phyloP scores from a whole-genome alignment of 805 yeast genomes.

The Sungouiozyma intestinalis region DNA sequence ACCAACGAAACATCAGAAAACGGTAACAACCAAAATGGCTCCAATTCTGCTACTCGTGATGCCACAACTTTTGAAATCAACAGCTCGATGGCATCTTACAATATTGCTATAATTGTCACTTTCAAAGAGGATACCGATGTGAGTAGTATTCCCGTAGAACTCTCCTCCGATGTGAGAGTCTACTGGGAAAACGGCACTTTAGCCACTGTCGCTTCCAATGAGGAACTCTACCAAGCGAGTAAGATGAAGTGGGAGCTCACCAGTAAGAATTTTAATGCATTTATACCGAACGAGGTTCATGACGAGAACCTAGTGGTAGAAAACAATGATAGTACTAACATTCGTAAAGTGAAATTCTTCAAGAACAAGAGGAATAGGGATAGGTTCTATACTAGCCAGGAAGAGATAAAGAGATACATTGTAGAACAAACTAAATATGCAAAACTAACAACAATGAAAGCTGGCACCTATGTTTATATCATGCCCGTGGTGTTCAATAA shows the following conservation, averaged over 20 bases:
- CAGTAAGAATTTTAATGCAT: slow-evolving; percentile 36
- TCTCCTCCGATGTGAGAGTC: slow-evolving; percentile 52
- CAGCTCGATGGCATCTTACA: slow-evolving; percentile 15
- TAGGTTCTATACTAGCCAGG: slow-evolving; percentile 14
- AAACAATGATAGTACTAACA: slow-evolving; percentile 9
- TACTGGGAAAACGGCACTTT: slow-evolving; percentile 41
- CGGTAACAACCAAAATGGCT: not conserved
- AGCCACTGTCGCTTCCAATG: slow-evolving; percentile 31
- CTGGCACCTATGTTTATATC: slow-evolving; percentile 63
- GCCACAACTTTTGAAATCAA: not conserved
- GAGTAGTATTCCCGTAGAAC: slow-evolving; percentile 18
- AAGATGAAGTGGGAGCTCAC: slow-evolving; percentile 37
- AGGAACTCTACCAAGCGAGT: slow-evolving; percentile 41
- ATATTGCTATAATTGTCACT: slow-evolving; percentile 5
- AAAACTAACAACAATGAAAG: slow-evolving; percentile 25
- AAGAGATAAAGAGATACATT: slow-evolving; percentile 3
- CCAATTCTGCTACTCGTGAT: not conserved
- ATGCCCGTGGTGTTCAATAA: slow-evolving; percentile 54
- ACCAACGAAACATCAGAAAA: not conserved
- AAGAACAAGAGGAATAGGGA: slow-evolving; percentile 8
- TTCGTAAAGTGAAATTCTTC: slow-evolving; percentile 12
- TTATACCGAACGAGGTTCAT: slow-evolving; percentile 22
- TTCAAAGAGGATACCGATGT: slow-evolving; percentile 1
- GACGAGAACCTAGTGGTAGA: slow-evolving; percentile 16
- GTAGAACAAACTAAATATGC: slow-evolving; percentile 3